phyloP scores from a whole-genome alignment of 768 basidiomycete species.

The Rhodotorula graminis region DNA sequence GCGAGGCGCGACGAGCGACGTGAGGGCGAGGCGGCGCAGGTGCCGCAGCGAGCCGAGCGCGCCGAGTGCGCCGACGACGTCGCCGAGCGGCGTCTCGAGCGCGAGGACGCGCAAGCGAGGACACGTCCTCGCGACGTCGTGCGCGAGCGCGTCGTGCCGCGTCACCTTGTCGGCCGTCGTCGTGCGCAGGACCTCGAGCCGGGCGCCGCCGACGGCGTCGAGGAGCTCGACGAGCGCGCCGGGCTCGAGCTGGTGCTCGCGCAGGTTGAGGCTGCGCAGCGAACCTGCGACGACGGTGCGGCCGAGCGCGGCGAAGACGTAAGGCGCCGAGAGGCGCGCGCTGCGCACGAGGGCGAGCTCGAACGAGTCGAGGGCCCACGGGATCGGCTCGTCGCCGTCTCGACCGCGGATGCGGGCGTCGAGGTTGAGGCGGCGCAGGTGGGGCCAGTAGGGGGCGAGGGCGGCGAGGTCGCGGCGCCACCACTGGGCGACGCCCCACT shows the following conservation, averaged over 20 bases:
- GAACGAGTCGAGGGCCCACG: conserved; percentile 11
- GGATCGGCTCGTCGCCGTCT: background rate
- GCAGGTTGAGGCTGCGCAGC: conserved; percentile 1
- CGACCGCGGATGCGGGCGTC: background rate
- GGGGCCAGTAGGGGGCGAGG: background rate
- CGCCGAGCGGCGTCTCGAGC: background rate
- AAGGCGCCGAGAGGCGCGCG: background rate
- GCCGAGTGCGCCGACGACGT: background rate
- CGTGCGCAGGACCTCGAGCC: background rate
- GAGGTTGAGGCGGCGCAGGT: background rate
- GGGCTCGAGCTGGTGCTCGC: conserved; percentile 17
- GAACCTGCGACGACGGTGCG: background rate
- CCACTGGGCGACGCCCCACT: conserved; percentile 17
- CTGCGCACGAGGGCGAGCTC: conserved; percentile 4
- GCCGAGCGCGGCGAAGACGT: conserved; percentile 5
- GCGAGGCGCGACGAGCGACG: background rate
- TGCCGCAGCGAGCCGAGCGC: background rate
- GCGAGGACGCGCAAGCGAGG: background rate
- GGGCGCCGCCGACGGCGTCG: background rate
- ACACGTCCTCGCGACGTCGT: background rate
- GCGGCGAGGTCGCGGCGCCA: background rate
- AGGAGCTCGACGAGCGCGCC: background rate
- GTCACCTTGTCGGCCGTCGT: background rate
- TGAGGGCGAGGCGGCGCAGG: conserved; percentile 1
- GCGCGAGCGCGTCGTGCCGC: background rate